Percentiles rank a stretch among this genome's conserved stretches.
These are phyloP conservation scores for Phylloporus scabripes DNA, from an alignment of 768 basidiomycete species.

Conservation along the genomic window DNA sequence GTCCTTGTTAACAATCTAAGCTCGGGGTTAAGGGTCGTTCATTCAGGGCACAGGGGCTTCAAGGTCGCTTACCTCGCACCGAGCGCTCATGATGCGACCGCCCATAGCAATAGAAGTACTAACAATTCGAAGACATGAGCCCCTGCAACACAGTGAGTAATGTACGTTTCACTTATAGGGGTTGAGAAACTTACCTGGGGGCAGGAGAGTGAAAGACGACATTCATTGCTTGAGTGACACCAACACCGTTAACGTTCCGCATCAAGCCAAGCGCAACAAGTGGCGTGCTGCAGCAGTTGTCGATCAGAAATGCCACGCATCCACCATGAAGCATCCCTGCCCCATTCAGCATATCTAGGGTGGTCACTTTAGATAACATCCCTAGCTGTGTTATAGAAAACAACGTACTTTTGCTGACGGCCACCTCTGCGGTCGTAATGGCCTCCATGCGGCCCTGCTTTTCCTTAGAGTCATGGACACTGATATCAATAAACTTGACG, in stretches of 20 bases:
- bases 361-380: conserved; percentile 1
- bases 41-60: neutral
- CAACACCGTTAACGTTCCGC: conserved; percentile 60
- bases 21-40: neutral
- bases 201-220: conserved; percentile 67
- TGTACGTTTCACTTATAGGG: neutral
- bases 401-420: conserved; percentile 54
- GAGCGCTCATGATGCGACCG: conserved; percentile 62
- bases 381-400: neutral
- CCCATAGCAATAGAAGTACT: conserved; percentile 64
- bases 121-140: conserved; percentile 51
- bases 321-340: conserved; percentile 76
- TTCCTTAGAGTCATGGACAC: conserved; percentile 41
- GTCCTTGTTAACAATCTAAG: conserved; percentile 54
- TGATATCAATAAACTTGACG: conserved; percentile 58
- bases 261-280: conserved; percentile 61
- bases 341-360: conserved; percentile 65
- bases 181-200: conserved; percentile 41
- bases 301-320: conserved; percentile 66
- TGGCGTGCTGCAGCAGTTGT: conserved; percentile 68
- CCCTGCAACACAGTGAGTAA: conserved; percentile 35
- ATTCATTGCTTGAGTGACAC: conserved; percentile 69
- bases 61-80: conserved; percentile 54
- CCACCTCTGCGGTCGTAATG: conserved; percentile 55
- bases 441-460: conserved; percentile 53